These are phyloP conservation scores for Balakata baccata DNA, from an alignment of 345 rosid species.

Conservation along the genomic window DNA sequence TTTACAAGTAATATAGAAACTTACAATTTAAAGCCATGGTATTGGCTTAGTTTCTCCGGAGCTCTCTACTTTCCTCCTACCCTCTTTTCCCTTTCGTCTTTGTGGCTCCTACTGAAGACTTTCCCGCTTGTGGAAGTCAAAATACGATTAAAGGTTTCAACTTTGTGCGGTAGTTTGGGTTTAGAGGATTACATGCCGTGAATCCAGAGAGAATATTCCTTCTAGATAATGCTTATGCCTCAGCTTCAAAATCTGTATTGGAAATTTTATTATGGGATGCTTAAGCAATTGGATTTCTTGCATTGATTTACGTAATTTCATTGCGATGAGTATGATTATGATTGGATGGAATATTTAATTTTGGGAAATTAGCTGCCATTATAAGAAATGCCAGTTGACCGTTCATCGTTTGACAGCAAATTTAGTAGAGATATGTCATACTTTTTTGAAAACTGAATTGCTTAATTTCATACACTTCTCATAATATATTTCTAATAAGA, in stretches of 20 bases:
- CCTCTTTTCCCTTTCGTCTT: background rate
- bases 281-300: too few relatives aligned
- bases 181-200: too few relatives aligned
- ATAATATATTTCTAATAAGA: too few relatives aligned
- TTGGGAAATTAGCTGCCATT: background rate
- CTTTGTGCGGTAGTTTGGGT: background rate
- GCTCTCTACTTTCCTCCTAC: background rate
- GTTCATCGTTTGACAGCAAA: too few relatives aligned
- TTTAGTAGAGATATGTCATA: too few relatives aligned
- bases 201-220: conserved; percentile 17
- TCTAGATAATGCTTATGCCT: background rate
- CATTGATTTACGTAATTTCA: background rate
- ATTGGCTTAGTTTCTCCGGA: background rate
- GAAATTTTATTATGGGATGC: too few relatives aligned
- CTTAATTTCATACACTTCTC: too few relatives aligned
- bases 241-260: background rate
- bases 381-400: background rate
- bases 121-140: too few relatives aligned
- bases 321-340: background rate
- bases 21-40: conserved; percentile 12
- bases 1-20: background rate
- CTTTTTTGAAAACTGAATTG: too few relatives aligned
- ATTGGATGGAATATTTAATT: background rate
- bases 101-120: too few relatives aligned
- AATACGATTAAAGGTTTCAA: background rate